phyloP scores from a whole-genome alignment of 225 moss, liverwort and hornwort genomes.

The Pseudisothecium myosuroides region DNA sequence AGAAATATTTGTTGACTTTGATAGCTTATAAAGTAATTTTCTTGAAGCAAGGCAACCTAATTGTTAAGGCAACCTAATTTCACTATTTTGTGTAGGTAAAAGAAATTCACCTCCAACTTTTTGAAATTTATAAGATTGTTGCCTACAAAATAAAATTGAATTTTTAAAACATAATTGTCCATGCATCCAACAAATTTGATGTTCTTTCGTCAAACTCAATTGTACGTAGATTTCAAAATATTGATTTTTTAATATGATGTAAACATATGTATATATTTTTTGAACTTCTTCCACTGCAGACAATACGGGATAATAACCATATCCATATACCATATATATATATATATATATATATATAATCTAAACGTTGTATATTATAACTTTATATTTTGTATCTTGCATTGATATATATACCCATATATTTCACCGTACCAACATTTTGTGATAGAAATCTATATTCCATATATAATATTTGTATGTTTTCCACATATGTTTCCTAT shows the following conservation, averaged over 20 bases:
- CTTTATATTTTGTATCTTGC: accelerated
- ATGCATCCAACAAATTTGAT: neutral
- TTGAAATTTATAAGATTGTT: neutral
- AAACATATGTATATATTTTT: neutral
- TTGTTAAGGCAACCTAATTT: too few species aligned
- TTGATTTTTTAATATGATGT: accelerated
- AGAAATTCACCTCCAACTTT: neutral
- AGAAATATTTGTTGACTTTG: too few species aligned
- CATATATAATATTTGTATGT: too few species aligned
- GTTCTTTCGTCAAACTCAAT: neutral
- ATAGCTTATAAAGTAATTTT: too few species aligned
- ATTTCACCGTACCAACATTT: accelerated
- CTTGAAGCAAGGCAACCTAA: too few species aligned
- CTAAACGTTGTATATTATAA: neutral
- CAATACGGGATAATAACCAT: neutral
- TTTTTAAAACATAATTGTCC: neutral
- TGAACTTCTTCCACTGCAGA: neutral
- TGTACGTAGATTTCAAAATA: neutral
- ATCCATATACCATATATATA: accelerated
- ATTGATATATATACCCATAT: neutral
- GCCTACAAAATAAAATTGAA: accelerated
- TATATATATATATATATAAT: neutral
- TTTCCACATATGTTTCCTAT: too few species aligned
- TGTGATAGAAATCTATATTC: neutral
- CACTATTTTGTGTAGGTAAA: too few species aligned